These are phyloP conservation scores for Gossypium turneri DNA, from an alignment of 345 rosid genomes.

Conservation along the genomic window DNA sequence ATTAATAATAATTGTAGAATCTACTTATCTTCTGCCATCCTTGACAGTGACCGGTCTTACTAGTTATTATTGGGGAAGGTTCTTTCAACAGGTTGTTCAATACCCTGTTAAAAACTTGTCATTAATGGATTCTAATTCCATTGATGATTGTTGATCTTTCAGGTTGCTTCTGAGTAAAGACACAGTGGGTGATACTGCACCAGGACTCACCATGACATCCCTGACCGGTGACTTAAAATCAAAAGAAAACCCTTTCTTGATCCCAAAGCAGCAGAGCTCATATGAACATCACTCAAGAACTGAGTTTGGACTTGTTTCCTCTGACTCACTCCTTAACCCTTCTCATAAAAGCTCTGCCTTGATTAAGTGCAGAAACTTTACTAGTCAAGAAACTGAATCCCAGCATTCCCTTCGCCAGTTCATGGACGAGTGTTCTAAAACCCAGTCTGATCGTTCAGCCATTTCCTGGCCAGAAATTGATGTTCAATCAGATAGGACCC, in stretches of 20 bases:
- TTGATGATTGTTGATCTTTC: slow-evolving; percentile 5
- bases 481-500: slow-evolving; percentile 47
- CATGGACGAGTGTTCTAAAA: slow-evolving; percentile 58
- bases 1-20: background rate
- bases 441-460: slow-evolving; percentile 32
- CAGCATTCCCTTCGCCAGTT: slow-evolving; percentile 52
- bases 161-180: slow-evolving; percentile 44
- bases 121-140: background rate
- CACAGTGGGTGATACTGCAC: slow-evolving; percentile 19
- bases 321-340: slow-evolving; percentile 46
- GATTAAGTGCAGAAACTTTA: slow-evolving; percentile 28
- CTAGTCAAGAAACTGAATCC: slow-evolving; percentile 32
- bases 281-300: slow-evolving; percentile 26
- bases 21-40: slow-evolving; percentile 1
- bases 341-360: slow-evolving; percentile 33
- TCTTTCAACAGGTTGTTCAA: background rate
- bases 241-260: slow-evolving; percentile 33
- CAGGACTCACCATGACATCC: slow-evolving; percentile 28
- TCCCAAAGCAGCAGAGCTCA: slow-evolving; percentile 30
- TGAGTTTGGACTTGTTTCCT: slow-evolving; percentile 41
- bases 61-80: background rate
- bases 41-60: background rate
- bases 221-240: slow-evolving; percentile 29
- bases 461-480: slow-evolving; percentile 47
- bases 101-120: background rate